phyloP scores from a whole-genome alignment of 2,329 filamentous ascomycete genomes.

The Macroventuria anomochaeta region DNA sequence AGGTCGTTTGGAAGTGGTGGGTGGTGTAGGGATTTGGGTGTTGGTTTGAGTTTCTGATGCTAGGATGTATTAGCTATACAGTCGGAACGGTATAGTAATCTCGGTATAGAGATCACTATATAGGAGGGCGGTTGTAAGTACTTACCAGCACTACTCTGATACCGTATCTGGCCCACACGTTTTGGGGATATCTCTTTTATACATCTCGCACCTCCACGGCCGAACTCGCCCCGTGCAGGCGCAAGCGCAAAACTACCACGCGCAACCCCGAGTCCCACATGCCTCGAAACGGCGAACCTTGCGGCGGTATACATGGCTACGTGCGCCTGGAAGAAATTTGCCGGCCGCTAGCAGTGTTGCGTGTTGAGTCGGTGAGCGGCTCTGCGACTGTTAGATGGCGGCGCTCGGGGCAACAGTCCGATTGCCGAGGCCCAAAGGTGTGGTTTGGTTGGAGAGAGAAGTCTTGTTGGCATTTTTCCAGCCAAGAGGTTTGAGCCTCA shows the following conservation, averaged over 20 bases:
- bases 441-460: constrained; percentile 13
- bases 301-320: constrained; percentile 30
- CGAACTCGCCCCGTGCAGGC: constrained; percentile 32
- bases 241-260: constrained; percentile 13
- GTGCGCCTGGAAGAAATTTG: constrained; percentile 22
- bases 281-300: constrained; percentile 36
- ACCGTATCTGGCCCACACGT: constrained; percentile 17
- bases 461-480: constrained; percentile 1
- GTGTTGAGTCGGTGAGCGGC: constrained; percentile 29
- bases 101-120: background rate
- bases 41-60: constrained; percentile 22
- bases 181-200: constrained; percentile 7
- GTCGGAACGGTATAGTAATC: background rate
- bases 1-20: constrained; percentile 24
- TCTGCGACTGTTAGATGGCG: constrained; percentile 15
- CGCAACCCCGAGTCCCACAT: constrained; percentile 32
- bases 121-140: background rate
- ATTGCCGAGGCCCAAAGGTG: constrained; percentile 23
- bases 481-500: constrained; percentile 16
- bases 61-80: constrained; percentile 8
- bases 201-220: constrained; percentile 19
- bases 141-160: constrained; percentile 29
- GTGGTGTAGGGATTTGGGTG: constrained; percentile 17
- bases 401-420: constrained; percentile 23
- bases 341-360: constrained; percentile 18